phyloP scores from a whole-genome alignment of 345 rosid species.

The Salix suchowensis region DNA sequence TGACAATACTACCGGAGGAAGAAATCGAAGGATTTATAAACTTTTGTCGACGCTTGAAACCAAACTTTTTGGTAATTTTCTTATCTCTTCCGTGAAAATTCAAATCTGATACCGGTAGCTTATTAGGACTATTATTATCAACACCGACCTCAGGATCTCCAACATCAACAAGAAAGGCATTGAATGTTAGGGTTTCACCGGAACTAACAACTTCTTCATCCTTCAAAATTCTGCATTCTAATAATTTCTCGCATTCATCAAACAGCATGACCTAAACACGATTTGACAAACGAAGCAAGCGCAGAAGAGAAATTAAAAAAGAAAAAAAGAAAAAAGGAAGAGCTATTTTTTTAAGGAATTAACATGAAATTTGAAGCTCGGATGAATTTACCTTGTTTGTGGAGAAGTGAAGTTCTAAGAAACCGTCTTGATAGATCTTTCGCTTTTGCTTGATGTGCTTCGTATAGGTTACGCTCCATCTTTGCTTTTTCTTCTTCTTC shows the following conservation, averaged over 20 bases:
- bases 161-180: conserved; percentile 58
- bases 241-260: conserved; percentile 61
- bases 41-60: conserved; percentile 27
- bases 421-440: conserved; percentile 77
- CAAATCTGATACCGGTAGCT: conserved; percentile 11
- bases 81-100: conserved; percentile 20
- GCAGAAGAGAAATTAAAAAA: not conserved
- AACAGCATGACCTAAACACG: conserved; percentile 55
- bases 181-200: conserved; percentile 55
- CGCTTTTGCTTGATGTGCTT: conserved; percentile 79
- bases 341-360: too few relatives aligned
- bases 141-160: conserved; percentile 46
- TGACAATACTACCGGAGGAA: conserved; percentile 34
- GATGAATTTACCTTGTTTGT: conserved; percentile 45
- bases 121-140: not conserved
- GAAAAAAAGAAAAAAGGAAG: too few relatives aligned
- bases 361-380: too few relatives aligned
- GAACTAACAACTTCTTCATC: conserved; percentile 49
- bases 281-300: not conserved
- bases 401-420: conserved; percentile 46
- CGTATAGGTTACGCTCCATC: conserved; percentile 79
- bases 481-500: conserved; percentile 29
- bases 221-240: conserved; percentile 68
- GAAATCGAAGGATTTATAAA: conserved; percentile 33
- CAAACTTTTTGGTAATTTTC: conserved; percentile 13